Conservation (phyloP, 139 green algal species). For the Coelastrella sp. region DNA sequence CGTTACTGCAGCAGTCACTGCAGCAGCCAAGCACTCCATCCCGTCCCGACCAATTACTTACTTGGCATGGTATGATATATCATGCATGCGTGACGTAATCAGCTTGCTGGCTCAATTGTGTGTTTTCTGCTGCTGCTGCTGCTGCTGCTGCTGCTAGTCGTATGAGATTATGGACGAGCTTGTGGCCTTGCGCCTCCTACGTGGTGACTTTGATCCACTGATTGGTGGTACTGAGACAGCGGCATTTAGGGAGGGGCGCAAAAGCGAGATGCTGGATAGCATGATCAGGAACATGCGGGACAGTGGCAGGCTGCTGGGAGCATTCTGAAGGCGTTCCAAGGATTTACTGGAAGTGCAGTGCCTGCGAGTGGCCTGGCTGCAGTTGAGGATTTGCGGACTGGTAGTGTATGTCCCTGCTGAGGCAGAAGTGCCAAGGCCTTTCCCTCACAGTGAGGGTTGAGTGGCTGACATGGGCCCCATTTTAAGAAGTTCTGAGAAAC, state of each 20-base stretch:
- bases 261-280: constrained; percentile 5
- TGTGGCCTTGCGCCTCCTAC: background rate
- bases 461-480: background rate
- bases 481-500: background rate
- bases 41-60: no score
- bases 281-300: constrained; percentile 7
- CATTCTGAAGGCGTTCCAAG: background rate
- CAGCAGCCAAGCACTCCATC: no score
- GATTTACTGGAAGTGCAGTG: background rate
- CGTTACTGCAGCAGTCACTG: no score
- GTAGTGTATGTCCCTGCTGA: background rate
- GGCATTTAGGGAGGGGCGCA: background rate
- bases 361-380: background rate
- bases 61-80: no score
- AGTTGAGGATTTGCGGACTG: background rate
- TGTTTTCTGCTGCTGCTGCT: background rate
- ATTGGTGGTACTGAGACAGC: background rate
- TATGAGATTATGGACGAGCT: constrained; percentile 40
- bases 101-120: background rate
- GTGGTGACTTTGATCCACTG: constrained; percentile 1
- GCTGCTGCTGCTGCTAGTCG: constrained; percentile 10
- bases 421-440: no score
- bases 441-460: background rate
- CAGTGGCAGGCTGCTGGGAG: constrained; percentile 16
- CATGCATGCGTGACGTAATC: no score